phyloP scores from a whole-genome alignment of 2,329 filamentous ascomycete genomes.

The Metarhizium album region DNA sequence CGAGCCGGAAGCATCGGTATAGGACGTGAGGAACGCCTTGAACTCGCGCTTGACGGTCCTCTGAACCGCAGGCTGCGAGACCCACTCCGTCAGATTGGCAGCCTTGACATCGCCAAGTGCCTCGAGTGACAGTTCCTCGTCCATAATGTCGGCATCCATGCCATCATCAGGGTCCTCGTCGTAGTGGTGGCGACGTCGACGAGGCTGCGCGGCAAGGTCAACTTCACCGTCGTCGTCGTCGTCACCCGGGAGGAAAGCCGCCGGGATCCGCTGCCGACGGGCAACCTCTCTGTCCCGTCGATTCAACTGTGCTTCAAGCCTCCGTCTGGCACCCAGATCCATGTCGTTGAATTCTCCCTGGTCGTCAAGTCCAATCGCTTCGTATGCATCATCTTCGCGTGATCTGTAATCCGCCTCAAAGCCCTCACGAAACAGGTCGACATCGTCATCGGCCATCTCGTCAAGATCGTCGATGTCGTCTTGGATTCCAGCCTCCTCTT shows the following conservation, averaged over 20 bases:
- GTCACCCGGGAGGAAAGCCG: conserved; percentile 67
- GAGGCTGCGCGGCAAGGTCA: conserved; percentile 76
- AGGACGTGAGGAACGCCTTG: conserved; percentile 93
- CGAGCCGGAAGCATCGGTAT: conserved; percentile 76
- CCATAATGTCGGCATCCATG: conserved; percentile 88
- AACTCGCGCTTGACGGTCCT: conserved; percentile 93
- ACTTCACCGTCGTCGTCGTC: conserved; percentile 78
- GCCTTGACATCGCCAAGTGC: conserved; percentile 89
- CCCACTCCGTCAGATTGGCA: conserved; percentile 88
- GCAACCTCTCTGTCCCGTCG: conserved; percentile 63
- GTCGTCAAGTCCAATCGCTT: conserved; percentile 64
- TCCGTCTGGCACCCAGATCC: conserved; percentile 53
- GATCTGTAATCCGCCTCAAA: conserved; percentile 62
- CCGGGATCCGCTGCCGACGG: conserved; percentile 55
- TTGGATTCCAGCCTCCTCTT: conserved; percentile 61
- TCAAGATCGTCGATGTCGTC: conserved; percentile 69
- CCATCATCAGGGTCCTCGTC: conserved; percentile 91
- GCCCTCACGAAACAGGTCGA: conserved; percentile 66
- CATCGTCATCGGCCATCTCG: conserved; percentile 69
- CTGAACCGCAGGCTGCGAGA: conserved; percentile 80
- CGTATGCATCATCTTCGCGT: conserved; percentile 58
- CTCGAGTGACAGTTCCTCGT: conserved; percentile 87
- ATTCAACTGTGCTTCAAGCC: conserved; percentile 62
- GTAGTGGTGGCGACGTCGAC: conserved; percentile 78
- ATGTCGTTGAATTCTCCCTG: conserved; percentile 64